Evolutionary conservation across 2,329 filamentous ascomycete species (phyloP).

Genomic region (Alternaria sp.): DNA sequence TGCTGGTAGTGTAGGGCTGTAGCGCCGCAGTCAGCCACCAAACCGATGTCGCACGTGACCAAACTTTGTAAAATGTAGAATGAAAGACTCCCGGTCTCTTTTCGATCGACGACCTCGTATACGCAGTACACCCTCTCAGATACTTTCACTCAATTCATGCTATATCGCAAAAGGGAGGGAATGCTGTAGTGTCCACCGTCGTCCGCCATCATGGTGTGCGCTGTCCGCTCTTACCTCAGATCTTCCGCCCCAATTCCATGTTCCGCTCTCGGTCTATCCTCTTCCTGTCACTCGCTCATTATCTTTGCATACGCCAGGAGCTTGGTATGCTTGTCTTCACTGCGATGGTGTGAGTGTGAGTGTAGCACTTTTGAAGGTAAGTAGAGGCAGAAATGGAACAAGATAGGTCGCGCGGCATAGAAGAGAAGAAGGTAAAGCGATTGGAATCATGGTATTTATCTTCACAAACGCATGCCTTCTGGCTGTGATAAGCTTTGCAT

Average conservation of each 20-base stretch:
- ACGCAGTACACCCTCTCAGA: neutral
- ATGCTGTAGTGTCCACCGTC: neutral
- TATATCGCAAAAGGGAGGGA: neutral
- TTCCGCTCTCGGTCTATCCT: neutral
- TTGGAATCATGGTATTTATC: neutral
- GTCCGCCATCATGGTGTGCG: neutral
- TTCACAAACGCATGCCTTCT: neutral
- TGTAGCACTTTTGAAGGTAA: neutral
- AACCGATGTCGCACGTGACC: neutral
- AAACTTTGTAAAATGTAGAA: neutral
- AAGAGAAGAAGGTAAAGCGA: neutral
- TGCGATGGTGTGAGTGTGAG: neutral
- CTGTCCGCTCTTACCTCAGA: neutral
- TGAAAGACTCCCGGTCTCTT: neutral
- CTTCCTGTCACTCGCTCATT: neutral
- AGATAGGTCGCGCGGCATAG: neutral
- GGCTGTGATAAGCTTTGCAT: neutral
- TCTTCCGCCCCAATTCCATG: neutral
- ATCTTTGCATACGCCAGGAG: neutral
- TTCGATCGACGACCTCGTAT: neutral
- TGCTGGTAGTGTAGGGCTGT: neutral
- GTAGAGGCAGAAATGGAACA: neutral
- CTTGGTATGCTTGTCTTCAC: slow-evolving; percentile 1
- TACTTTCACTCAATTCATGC: neutral
- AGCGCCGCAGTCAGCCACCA: neutral